Conservation (phyloP, 2,329 filamentous ascomycete species). For the Pseudocercospora crystallina region DNA sequence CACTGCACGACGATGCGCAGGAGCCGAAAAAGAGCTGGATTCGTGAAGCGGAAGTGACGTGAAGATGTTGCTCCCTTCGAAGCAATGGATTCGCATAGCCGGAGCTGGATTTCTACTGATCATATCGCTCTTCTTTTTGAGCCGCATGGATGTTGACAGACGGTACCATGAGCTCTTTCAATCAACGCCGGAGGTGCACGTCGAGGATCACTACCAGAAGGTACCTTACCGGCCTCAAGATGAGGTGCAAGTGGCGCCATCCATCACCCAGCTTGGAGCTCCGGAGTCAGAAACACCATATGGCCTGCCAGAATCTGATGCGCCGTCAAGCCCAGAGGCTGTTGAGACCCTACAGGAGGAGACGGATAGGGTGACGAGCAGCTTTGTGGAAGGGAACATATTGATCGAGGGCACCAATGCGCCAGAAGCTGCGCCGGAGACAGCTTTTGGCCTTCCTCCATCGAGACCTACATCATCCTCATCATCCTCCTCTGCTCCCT, state of each 20-base stretch:
- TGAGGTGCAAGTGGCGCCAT: constrained; percentile 5
- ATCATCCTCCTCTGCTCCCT: no score
- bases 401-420: no score
- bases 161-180: neutral
- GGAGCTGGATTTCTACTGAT: constrained; percentile 9
- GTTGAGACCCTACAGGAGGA: no score
- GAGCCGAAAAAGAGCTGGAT: neutral
- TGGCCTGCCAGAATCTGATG: no score
- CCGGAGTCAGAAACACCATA: neutral
- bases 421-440: no score
- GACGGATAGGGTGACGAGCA: no score
- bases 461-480: no score
- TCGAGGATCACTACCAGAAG: neutral
- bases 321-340: no score
- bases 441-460: no score
- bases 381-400: no score
- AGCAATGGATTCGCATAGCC: constrained; percentile 13
- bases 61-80: constrained; percentile 12
- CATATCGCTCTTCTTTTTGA: constrained; percentile 2
- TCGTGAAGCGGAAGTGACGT: neutral
- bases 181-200: neutral
- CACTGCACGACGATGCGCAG: neutral
- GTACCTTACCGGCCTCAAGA: constrained; percentile 4
- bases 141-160: neutral
- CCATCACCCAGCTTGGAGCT: neutral